phyloP scores from a whole-genome alignment of 2,329 filamentous ascomycete species.

The Sclerotinia subarctica region DNA sequence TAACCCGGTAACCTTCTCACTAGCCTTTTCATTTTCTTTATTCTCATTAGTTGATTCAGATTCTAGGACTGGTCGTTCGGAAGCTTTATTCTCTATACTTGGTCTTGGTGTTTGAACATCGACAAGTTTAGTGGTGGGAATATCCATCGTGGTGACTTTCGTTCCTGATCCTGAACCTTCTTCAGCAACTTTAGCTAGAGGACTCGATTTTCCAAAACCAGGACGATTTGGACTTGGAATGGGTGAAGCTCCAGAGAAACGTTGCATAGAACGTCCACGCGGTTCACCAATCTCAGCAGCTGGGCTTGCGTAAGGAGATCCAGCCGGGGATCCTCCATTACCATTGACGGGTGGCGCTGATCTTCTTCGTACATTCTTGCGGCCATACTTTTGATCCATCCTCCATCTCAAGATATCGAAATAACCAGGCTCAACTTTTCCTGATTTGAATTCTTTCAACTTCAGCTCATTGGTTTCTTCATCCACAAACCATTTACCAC shows the following conservation, averaged over 20 bases:
- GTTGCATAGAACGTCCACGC: slow-evolving; percentile 69
- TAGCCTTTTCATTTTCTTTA: slow-evolving; percentile 35
- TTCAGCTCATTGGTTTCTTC: slow-evolving; percentile 91
- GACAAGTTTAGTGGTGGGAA: slow-evolving; percentile 36
- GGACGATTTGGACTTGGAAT: slow-evolving; percentile 63
- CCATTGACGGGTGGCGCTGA: slow-evolving; percentile 44
- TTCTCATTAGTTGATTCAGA: slow-evolving; percentile 31
- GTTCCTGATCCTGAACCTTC: slow-evolving; percentile 45
- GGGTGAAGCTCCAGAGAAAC: slow-evolving; percentile 62
- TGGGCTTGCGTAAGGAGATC: slow-evolving; percentile 64
- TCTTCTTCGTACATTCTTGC: slow-evolving; percentile 50
- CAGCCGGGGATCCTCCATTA: slow-evolving; percentile 44
- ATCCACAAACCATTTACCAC: slow-evolving; percentile 87
- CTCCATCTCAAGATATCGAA: slow-evolving; percentile 95
- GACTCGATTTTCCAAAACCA: slow-evolving; percentile 65
- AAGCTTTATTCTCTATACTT: slow-evolving; percentile 35
- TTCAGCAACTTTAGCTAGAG: slow-evolving; percentile 71
- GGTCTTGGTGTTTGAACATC: slow-evolving; percentile 39
- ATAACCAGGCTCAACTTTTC: slow-evolving; percentile 87
- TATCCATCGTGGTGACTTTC: slow-evolving; percentile 31
- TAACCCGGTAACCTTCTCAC: slow-evolving; percentile 24
- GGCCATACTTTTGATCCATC: slow-evolving; percentile 90
- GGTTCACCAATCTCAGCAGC: slow-evolving; percentile 57
- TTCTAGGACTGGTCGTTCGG: slow-evolving; percentile 33
- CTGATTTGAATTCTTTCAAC: slow-evolving; percentile 83